Conservation (phyloP, 345 rosid species). For the Brassica juncea region DNA sequence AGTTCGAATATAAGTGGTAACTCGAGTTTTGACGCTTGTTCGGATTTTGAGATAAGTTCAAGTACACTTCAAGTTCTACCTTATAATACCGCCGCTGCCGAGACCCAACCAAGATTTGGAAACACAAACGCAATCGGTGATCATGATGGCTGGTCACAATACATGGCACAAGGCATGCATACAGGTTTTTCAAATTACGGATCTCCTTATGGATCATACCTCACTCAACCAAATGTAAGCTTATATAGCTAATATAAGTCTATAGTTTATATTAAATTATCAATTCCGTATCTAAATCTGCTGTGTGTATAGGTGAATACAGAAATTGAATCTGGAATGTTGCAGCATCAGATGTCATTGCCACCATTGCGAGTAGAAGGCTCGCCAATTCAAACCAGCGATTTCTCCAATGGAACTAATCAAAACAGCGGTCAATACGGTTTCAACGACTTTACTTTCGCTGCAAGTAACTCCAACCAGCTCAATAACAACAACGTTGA, state of each 20-base stretch:
- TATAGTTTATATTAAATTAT: neutral
- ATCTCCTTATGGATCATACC: constrained; percentile 33
- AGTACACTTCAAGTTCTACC: constrained; percentile 39
- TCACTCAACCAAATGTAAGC: constrained; percentile 61
- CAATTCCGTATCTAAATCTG: neutral
- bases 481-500: constrained; percentile 25
- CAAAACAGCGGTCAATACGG: constrained; percentile 46
- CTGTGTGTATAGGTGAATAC: constrained; percentile 53
- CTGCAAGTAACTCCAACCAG: constrained; percentile 39
- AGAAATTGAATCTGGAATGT: constrained; percentile 65
- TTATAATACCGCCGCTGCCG: neutral
- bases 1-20: constrained; percentile 39
- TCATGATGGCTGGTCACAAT: constrained; percentile 55
- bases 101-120: constrained; percentile 31
- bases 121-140: constrained; percentile 33
- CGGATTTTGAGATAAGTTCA: constrained; percentile 48
- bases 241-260: neutral
- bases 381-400: constrained; percentile 41
- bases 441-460: constrained; percentile 56
- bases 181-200: constrained; percentile 47
- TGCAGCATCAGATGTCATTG: constrained; percentile 63
- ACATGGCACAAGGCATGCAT: constrained; percentile 51
- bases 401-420: constrained; percentile 11
- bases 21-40: constrained; percentile 50
- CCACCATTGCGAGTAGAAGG: constrained; percentile 68